A percentile compares a stretch with the other conserved stretches of the same genome.
phyloP scores from a whole-genome alignment of 148 eudicot species.

The Camellia sinensis region DNA sequence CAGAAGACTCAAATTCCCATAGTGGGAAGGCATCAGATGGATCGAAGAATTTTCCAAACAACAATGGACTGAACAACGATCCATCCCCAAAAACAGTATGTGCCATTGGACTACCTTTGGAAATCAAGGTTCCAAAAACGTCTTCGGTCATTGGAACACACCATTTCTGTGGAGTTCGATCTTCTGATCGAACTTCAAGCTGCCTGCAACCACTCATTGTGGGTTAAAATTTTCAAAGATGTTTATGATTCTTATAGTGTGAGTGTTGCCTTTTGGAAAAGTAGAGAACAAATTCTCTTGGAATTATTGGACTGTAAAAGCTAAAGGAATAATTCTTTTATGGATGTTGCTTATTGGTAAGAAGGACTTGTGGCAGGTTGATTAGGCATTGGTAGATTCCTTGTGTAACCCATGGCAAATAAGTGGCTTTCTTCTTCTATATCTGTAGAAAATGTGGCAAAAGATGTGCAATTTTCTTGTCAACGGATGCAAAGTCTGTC shows the following conservation, averaged over 20 bases:
- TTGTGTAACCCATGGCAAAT: conserved; percentile 4
- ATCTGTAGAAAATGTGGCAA: neutral
- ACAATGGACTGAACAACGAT: conserved; percentile 72
- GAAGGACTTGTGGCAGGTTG: neutral
- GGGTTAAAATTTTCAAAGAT: neutral
- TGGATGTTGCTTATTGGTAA: conserved; percentile 10
- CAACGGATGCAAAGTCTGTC: neutral
- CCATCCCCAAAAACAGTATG: conserved; percentile 57
- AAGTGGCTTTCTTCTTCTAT: conserved; percentile 7
- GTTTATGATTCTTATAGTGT: conserved; percentile 25
- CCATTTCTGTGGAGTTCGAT: conserved; percentile 67
- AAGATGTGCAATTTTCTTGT: neutral
- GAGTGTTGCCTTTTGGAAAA: conserved; percentile 18
- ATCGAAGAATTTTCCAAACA: conserved; percentile 90
- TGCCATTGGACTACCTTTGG: conserved; percentile 34
- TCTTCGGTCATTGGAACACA: conserved; percentile 65
- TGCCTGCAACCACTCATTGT: conserved; percentile 46
- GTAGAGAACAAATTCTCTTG: conserved; percentile 50
- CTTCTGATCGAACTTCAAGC: conserved; percentile 55
- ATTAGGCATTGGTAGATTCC: conserved; percentile 13
- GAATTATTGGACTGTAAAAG: conserved; percentile 39
- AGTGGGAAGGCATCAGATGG: conserved; percentile 92
- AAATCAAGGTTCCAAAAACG: conserved; percentile 43
- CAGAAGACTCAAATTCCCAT: conserved; percentile 79
- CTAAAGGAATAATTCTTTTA: conserved; percentile 36